These are phyloP conservation scores for Geotrichum bryndzae DNA, from an alignment of 1,139 yeast genomes.

Conservation along the genomic window DNA sequence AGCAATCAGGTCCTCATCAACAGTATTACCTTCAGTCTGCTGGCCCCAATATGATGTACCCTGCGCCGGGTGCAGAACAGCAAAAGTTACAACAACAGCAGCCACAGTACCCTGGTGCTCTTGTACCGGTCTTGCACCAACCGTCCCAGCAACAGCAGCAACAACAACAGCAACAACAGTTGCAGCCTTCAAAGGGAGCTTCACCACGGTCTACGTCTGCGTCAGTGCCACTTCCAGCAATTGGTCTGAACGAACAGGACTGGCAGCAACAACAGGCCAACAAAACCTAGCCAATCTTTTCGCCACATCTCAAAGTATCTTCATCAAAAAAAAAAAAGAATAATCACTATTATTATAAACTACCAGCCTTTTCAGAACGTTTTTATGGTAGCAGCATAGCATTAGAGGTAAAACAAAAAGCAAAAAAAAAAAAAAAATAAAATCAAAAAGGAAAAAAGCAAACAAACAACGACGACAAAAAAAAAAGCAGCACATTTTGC, in stretches of 20 bases:
- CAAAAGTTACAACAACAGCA: constrained; percentile 10
- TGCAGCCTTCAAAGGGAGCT: background rate
- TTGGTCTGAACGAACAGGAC: background rate
- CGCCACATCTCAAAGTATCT: background rate
- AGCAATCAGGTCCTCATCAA: background rate
- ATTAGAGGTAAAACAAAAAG: background rate
- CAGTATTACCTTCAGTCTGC: background rate
- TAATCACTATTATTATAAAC: background rate
- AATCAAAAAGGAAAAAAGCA: too few species aligned
- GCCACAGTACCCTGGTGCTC: constrained; percentile 10
- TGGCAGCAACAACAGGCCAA: constrained; percentile 4
- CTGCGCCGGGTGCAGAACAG: constrained; percentile 10
- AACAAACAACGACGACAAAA: too few species aligned
- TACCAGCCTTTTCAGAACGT: background rate
- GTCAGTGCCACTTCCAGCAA: constrained; percentile 5
- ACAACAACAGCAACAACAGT: background rate
- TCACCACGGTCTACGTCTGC: constrained; percentile 8
- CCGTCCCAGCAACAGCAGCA: constrained; percentile 8
- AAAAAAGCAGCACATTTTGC: background rate
- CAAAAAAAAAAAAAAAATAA: too few species aligned
- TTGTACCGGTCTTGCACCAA: constrained; percentile 2
- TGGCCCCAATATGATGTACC: background rate
- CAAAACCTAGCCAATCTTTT: background rate
- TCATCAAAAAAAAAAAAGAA: too few species aligned
- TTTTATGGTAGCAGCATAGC: background rate